Evolutionary conservation across 2,329 filamentous ascomycete species (phyloP), one percentile per base, ranked within the genome.

Genomic region (Colletotrichum orchidophilum): DNA sequence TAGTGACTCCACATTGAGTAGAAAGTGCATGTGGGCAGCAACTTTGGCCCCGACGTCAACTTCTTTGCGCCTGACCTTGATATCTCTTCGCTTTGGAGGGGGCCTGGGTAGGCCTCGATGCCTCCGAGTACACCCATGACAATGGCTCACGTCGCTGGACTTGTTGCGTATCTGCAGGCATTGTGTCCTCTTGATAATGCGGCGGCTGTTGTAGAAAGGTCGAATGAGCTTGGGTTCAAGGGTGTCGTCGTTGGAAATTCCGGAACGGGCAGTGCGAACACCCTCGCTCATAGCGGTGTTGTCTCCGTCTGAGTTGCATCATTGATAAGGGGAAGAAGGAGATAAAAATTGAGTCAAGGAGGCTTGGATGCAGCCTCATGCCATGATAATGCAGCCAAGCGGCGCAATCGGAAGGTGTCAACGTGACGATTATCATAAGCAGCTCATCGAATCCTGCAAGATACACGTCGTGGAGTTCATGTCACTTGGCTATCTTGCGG

Each of bases 41-140:
- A 21, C 57, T 46, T 39, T 12, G 24, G 7, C 26, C 7, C 68
- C 1, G 29, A 74, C 8, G 80, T 89, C 52, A 85, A 89, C 73
- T 76, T 89, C 71, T 86, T 86, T 55, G 87, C 86, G 0, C 84
- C 87, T 1, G 87, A 87, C 11, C 79, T 81, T 1, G 72, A 75
- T 57, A 78, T 88, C 53, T 76, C 83, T 11, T 86, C 83, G 50
- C 77, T 88, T 1, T 88, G 82, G 81, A 83, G 82, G 58, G 6
- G 52, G 11, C 33, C 46, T 9, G 9, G 18, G 18, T 18, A 46
- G 39, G 39, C 21, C 7, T 46, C 15, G 9, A 21, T 21, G 9
- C 26, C 21, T 13, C 61, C 64, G 5, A 74, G 75, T 1, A 77
- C 75, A 0, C 76, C 75, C 0, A 67, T 71, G 63, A 73, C 76